A percentile compares a stretch with the other conserved stretches of the same genome.
Conservation (phyloP, 2,329 filamentous ascomycete species). For the Calonectria henricotiae region DNA sequence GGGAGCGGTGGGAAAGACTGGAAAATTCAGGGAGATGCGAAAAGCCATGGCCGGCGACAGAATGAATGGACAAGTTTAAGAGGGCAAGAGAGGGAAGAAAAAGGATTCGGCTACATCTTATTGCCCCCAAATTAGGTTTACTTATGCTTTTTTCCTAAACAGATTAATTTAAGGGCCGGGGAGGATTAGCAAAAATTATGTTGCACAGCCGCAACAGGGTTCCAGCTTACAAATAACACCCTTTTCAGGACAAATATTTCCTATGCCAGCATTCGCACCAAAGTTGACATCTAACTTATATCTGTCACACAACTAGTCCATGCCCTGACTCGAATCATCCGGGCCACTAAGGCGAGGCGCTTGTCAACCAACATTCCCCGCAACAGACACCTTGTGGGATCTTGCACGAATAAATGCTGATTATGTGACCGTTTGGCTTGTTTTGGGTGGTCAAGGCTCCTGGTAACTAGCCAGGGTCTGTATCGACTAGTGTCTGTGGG, state of each 20-base stretch:
- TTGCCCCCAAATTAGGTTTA: too few relatives aligned
- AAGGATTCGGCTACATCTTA: neutral
- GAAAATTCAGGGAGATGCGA: neutral
- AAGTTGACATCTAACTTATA: too few relatives aligned
- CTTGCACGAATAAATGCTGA: too few relatives aligned
- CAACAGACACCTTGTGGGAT: too few relatives aligned
- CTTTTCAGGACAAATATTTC: neutral
- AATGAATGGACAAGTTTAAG: neutral
- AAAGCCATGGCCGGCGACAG: neutral
- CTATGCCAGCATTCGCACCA: neutral
- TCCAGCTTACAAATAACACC: neutral
- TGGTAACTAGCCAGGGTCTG: too few relatives aligned
- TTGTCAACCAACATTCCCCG: too few relatives aligned
- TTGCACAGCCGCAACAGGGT: slow-evolving; percentile 1
- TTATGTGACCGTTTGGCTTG: too few relatives aligned
- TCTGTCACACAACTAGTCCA: too few relatives aligned
- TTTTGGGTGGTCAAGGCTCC: too few relatives aligned
- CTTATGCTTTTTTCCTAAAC: neutral
- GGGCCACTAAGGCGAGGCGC: too few relatives aligned
- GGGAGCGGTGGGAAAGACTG: neutral
- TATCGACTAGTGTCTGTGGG: too few relatives aligned
- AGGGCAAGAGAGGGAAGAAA: neutral
- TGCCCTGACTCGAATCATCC: too few relatives aligned
- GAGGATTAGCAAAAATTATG: neutral
- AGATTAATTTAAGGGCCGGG: neutral